A percentile compares a stretch with the other conserved stretches of the same genome.
phyloP scores from a whole-genome alignment of 2,329 filamentous ascomycete species.

The Aspergillus fijiensis region DNA sequence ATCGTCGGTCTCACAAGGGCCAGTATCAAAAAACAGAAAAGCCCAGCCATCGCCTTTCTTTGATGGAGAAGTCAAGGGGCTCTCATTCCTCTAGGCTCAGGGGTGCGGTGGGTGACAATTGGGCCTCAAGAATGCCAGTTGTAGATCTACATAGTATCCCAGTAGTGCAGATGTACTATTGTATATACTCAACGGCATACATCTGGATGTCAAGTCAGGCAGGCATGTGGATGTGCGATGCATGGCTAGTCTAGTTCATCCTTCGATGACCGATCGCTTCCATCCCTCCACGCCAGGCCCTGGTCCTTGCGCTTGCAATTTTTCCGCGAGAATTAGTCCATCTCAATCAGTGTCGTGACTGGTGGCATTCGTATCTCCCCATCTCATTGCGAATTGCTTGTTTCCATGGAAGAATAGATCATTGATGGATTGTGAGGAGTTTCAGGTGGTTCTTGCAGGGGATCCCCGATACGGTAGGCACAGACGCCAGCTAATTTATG shows the following conservation, averaged over 20 bases:
- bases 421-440: not conserved
- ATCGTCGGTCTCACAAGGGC: not conserved
- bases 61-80: not conserved
- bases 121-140: constrained; percentile 1
- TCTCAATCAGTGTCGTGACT: not conserved
- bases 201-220: constrained; percentile 1
- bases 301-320: not conserved
- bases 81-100: not conserved
- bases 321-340: not conserved
- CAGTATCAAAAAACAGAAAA: too few relatives aligned
- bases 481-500: constrained; percentile 10
- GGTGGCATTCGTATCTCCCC: not conserved
- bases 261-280: not conserved
- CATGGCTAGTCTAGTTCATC: not conserved
- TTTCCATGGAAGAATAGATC: not conserved
- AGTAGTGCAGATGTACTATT: not conserved
- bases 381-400: not conserved
- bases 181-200: not conserved
- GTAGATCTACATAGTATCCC: not conserved
- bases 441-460: not conserved
- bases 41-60: too few relatives aligned
- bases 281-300: not conserved
- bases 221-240: constrained; percentile 5
- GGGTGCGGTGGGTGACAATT: constrained; percentile 3
- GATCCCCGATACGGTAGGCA: constrained; percentile 3